phyloP scores from a whole-genome alignment of 495 filamentous ascomycete species.

The Daldinia bambusicola region DNA sequence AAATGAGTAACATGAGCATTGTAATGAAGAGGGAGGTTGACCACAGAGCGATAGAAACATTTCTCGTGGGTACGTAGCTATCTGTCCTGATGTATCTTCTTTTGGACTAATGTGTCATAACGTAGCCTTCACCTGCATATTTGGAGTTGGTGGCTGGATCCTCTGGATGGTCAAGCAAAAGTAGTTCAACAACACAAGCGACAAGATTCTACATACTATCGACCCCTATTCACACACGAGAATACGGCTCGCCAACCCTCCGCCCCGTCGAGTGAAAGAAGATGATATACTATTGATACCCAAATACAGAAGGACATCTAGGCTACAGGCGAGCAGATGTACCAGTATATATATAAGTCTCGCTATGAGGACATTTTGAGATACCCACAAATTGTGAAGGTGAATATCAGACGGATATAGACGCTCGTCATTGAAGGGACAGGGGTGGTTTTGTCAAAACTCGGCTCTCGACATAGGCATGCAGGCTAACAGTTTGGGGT shows the following conservation, averaged over 20 bases:
- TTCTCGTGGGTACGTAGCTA: slow-evolving; percentile 30
- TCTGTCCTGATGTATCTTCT: neutral
- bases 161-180: slow-evolving; percentile 44
- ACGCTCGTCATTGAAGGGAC: neutral
- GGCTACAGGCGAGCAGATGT: slow-evolving; percentile 6
- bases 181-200: slow-evolving; percentile 18
- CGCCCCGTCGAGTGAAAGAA: too few relatives aligned
- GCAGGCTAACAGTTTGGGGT: neutral
- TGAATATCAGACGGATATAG: neutral
- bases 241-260: neutral
- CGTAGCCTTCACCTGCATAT: slow-evolving; percentile 38
- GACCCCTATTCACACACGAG: too few relatives aligned
- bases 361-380: neutral
- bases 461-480: neutral
- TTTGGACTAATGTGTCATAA: slow-evolving; percentile 8
- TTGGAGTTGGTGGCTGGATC: slow-evolving; percentile 44
- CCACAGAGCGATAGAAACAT: slow-evolving; percentile 38
- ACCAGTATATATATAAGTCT: neutral
- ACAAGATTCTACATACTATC: neutral
- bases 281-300: neutral
- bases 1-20: slow-evolving; percentile 36
- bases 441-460: neutral
- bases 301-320: neutral
- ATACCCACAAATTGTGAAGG: neutral
- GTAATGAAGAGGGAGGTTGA: slow-evolving; percentile 39